These are phyloP conservation scores for Asterella californica DNA, from an alignment of 225 moss, liverwort and hornwort species.

Conservation along the genomic window DNA sequence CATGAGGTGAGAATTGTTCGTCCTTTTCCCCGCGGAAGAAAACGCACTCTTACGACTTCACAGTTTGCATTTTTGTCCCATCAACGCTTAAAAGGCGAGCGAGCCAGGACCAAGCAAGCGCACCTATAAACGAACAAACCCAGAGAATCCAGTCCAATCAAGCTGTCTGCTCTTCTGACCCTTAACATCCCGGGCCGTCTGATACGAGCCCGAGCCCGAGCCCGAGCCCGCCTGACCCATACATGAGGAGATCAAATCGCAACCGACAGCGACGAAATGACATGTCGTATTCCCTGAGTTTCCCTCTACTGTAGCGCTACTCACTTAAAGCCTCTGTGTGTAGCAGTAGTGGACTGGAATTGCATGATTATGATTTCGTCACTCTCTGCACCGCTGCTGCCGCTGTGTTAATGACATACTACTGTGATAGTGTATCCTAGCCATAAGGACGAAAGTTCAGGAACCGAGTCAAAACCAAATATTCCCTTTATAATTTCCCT, in stretches of 20 bases:
- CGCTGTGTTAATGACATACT: conserved; percentile 3
- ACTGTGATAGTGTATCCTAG: too few relatives aligned
- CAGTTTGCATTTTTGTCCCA: not conserved
- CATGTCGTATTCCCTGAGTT: conserved; percentile 10
- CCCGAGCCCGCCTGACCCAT: not conserved
- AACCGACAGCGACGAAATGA: conserved; percentile 7
- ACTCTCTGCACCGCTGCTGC: not conserved
- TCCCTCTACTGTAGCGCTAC: conserved; percentile 3
- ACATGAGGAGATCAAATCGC: conserved; percentile 5
- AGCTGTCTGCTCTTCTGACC: not conserved
- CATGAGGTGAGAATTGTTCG: conserved; percentile 1
- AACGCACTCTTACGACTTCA: not conserved
- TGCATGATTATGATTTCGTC: conserved; percentile 16
- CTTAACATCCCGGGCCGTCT: not conserved
- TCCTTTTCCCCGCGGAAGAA: not conserved
- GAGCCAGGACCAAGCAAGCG: not conserved
- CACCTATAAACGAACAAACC: not conserved
- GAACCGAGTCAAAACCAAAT: not conserved
- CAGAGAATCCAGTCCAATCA: not conserved
- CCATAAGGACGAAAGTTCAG: not conserved
- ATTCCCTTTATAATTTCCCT: not conserved
- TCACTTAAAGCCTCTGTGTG: not conserved
- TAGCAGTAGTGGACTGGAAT: conserved; percentile 11
- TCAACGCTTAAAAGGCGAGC: not conserved
- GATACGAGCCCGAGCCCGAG: not conserved